These are phyloP conservation scores for Debaryomyces tyrocola DNA, from an alignment of 805 yeast species.

Conservation along the genomic window DNA sequence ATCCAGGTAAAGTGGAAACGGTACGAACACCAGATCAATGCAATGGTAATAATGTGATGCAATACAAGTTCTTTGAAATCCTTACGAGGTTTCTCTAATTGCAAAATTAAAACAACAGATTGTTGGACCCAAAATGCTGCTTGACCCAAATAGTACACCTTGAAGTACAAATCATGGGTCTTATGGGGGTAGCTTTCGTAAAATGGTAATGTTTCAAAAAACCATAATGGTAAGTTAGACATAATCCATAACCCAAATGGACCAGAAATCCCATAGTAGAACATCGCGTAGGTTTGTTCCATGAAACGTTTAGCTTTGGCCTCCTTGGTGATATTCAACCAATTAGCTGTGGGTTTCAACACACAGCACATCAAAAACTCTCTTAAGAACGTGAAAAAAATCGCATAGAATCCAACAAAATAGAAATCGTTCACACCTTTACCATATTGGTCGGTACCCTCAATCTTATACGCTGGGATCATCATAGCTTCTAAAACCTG, in stretches of 20 bases:
- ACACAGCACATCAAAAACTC: constrained; percentile 87
- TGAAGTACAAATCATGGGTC: constrained; percentile 66
- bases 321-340: constrained; percentile 50
- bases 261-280: constrained; percentile 78
- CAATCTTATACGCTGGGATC: constrained; percentile 61
- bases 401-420: constrained; percentile 76
- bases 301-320: constrained; percentile 75
- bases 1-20: constrained; percentile 96
- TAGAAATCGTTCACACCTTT: constrained; percentile 83
- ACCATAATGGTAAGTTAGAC: constrained; percentile 82
- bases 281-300: constrained; percentile 87
- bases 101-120: constrained; percentile 75
- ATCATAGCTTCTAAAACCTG: constrained; percentile 60
- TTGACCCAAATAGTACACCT: constrained; percentile 83
- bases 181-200: constrained; percentile 83
- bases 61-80: constrained; percentile 88
- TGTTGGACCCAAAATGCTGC: constrained; percentile 99
- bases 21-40: constrained; percentile 82
- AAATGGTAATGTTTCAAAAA: constrained; percentile 79
- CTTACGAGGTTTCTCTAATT: constrained; percentile 91
- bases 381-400: constrained; percentile 85
- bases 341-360: constrained; percentile 67
- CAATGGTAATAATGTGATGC: constrained; percentile 90
- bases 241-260: constrained; percentile 89
- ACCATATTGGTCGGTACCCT: constrained; percentile 69